Conservation (phyloP, 306 rosid genomes). For the Hippophae rhamnoides region DNA sequence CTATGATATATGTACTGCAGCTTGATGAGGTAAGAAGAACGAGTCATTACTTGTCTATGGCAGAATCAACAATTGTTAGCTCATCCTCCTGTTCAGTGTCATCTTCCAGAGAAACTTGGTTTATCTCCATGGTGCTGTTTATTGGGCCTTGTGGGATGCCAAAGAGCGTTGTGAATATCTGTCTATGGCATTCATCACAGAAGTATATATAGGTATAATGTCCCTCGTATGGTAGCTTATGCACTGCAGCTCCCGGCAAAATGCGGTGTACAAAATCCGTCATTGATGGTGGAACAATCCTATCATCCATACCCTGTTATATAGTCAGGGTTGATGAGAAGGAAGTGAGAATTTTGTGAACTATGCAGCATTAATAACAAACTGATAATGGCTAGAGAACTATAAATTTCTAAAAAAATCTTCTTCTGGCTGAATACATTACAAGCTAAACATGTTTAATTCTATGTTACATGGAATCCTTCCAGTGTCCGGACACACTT, state of each 20-base stretch:
- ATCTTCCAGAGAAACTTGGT: conserved; percentile 23
- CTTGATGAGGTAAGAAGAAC: conserved; percentile 17
- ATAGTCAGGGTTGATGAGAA: conserved; percentile 14
- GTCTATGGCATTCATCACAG: conserved; percentile 94
- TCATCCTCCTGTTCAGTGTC: conserved; percentile 29
- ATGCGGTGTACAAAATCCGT: conserved; percentile 94
- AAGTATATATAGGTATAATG: conserved; percentile 86
- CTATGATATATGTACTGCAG: conserved; percentile 45
- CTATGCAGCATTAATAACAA: neutral
- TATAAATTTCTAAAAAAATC: neutral
- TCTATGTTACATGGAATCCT: too few relatives aligned
- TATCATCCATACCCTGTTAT: conserved; percentile 93
- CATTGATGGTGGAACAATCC: conserved; percentile 81
- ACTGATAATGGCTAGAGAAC: neutral
- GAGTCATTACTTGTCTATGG: conserved; percentile 6
- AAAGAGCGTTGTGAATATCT: conserved; percentile 82
- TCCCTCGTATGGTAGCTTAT: conserved; percentile 96
- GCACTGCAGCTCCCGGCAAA: conserved; percentile 88
- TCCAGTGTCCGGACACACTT: too few relatives aligned
- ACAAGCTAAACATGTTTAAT: too few relatives aligned
- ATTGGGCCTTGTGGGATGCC: conserved; percentile 94
- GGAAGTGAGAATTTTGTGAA: neutral
- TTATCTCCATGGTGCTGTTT: conserved; percentile 21
- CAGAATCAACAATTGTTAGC: conserved; percentile 20
- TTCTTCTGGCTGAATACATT: too few relatives aligned